Percentiles rank a stretch among this genome's conserved stretches.
Evolutionary conservation across 1,284 basidiomycete species (phyloP).

Genomic region (Ceratorhiza oryzae-sativae): DNA sequence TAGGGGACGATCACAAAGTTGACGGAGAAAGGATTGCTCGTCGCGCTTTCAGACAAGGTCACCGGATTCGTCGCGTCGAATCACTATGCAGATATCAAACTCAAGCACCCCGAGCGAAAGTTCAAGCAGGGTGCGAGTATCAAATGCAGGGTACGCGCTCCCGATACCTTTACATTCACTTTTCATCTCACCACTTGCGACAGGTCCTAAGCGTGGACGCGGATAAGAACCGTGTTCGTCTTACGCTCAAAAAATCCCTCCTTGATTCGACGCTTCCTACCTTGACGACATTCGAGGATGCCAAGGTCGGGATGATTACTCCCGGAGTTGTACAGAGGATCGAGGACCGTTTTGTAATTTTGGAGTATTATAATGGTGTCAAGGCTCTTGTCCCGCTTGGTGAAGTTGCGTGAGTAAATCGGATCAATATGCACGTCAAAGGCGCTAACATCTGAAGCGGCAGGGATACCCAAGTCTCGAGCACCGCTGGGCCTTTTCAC

Average conservation of each 20-base stretch:
- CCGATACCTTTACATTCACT: not conserved
- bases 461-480: slow-evolving; percentile 69
- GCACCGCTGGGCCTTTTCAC: slow-evolving; percentile 75
- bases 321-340: slow-evolving; percentile 87
- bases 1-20: slow-evolving; percentile 82
- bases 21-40: slow-evolving; percentile 79
- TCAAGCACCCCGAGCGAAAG: slow-evolving; percentile 91
- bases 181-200: not conserved
- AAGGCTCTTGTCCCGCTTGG: slow-evolving; percentile 82
- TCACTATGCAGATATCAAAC: slow-evolving; percentile 92
- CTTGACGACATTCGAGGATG: slow-evolving; percentile 71
- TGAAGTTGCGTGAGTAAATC: slow-evolving; percentile 79
- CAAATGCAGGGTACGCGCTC: slow-evolving; percentile 77
- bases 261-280: slow-evolving; percentile 81
- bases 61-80: slow-evolving; percentile 94
- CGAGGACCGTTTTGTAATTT: slow-evolving; percentile 76
- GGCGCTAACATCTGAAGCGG: slow-evolving; percentile 1
- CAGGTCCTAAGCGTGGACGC: slow-evolving; percentile 89
- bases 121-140: slow-evolving; percentile 87
- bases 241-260: slow-evolving; percentile 94
- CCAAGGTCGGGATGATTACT: slow-evolving; percentile 74
- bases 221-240: slow-evolving; percentile 78
- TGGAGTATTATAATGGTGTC: slow-evolving; percentile 91
- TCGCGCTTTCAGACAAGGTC: slow-evolving; percentile 83
- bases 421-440: no score